Evolutionary conservation across 2,329 filamentous ascomycete species (phyloP), one percentile per base, ranked within the genome.

Genomic region (Cladosporium sp.): DNA sequence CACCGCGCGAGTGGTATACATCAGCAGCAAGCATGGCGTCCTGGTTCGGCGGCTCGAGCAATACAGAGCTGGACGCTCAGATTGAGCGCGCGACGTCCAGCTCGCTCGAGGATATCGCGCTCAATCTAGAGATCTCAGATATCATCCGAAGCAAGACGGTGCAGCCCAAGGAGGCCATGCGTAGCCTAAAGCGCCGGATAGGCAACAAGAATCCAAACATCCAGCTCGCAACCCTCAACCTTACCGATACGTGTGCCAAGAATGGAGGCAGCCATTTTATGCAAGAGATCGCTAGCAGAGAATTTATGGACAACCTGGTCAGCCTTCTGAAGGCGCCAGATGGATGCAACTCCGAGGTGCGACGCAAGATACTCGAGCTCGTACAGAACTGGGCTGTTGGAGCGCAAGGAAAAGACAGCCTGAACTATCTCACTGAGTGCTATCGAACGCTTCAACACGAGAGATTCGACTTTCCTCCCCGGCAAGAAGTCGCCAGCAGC

Each of bases 51-150:
- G 64, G 61, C 51, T 51, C 45, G 25, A 93, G 91, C 73, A 91
- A 90, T 75, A 90, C 88, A 72, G 91, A 92, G 77, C 83, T 99
- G 76, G 94, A 99, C 76, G 92, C 96, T 78, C 94, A 97, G 82
- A 88, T 99, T 70, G 93, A 97, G 74, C 90, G 89, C 75, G 94
- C 94, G 55, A 99, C 94, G 15, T 88, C 89, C 65, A 96, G 91
- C 72, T 97, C 92, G 76, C 82, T 99, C 88, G 96, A 99, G 77
- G 93, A 99, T 72, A 97, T 99, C 73, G 89, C 94, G 40, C 85
- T 97, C 67, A 97, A 97, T 74, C 87, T 99, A 70, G 94, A 99
- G 76, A 97, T 99, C 68, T 97, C 93, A 74, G 94, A 99, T 78
- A 82, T 96, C 67, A 97, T 99, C 75, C 86, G 94, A 68, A 97